These are phyloP conservation scores for Podosphaera aphanis DNA, from an alignment of 2,329 filamentous ascomycete genomes.

Conservation along the genomic window DNA sequence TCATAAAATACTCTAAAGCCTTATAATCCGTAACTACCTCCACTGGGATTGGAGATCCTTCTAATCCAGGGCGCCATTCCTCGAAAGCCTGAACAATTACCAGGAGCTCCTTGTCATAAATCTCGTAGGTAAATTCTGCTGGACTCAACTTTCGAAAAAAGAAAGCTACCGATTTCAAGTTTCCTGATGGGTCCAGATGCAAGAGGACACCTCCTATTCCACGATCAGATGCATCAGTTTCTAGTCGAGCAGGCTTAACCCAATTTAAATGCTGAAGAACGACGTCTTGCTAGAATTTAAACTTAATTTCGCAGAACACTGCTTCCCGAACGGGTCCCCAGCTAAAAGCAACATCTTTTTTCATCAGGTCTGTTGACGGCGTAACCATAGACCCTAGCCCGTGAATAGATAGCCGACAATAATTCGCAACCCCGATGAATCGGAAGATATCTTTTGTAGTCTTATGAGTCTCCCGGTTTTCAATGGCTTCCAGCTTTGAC, in stretches of 20 bases:
- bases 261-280: not conserved
- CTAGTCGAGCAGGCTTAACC: not conserved
- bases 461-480: not conserved
- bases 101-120: too few species aligned
- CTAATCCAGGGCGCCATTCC: too few species aligned
- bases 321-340: not conserved
- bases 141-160: too few species aligned
- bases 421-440: not conserved
- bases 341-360: not conserved
- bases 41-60: too few species aligned
- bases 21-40: too few species aligned
- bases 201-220: too few species aligned
- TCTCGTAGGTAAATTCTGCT: too few species aligned
- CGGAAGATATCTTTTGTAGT: not conserved
- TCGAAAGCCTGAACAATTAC: too few species aligned
- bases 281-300: not conserved
- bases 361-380: not conserved
- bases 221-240: too few species aligned
- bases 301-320: not conserved
- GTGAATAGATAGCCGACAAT: not conserved
- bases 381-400: not conserved
- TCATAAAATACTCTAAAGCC: not conserved
- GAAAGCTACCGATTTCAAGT: too few species aligned
- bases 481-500: not conserved
- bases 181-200: too few species aligned